Evolutionary conservation across 2,329 filamentous ascomycete species (phyloP).

Genomic region (Colletotrichum costaricense): DNA sequence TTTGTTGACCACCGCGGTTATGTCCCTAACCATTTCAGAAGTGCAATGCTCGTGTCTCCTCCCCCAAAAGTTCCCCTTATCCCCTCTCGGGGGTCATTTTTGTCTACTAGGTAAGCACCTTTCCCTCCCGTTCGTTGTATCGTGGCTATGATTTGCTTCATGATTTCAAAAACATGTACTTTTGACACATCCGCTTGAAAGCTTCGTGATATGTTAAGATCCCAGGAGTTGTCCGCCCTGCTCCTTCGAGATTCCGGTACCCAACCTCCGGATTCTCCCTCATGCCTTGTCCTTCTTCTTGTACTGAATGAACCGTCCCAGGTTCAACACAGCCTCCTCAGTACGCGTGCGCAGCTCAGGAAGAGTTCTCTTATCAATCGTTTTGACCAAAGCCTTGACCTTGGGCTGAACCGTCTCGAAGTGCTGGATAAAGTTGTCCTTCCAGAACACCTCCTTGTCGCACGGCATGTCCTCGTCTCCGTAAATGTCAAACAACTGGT

Average conservation of each 20-base stretch:
- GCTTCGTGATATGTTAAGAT: neutral
- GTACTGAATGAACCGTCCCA: slow-evolving; percentile 71
- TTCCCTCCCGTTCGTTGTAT: slow-evolving; percentile 5
- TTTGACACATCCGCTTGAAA: neutral
- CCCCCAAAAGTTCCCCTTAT: neutral
- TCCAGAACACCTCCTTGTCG: slow-evolving; percentile 74
- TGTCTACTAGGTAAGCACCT: slow-evolving; percentile 29
- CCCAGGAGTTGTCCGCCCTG: neutral
- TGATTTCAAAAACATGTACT: slow-evolving; percentile 17
- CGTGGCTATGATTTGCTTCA: slow-evolving; percentile 23
- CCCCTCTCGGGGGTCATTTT: neutral
- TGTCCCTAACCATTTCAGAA: slow-evolving; percentile 36
- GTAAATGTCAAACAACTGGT: slow-evolving; percentile 77
- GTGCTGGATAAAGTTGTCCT: slow-evolving; percentile 67
- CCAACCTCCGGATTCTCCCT: neutral
- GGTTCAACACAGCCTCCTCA: slow-evolving; percentile 71
- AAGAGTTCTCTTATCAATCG: slow-evolving; percentile 68
- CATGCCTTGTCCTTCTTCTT: slow-evolving; percentile 67
- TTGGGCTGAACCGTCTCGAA: slow-evolving; percentile 66
- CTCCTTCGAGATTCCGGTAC: neutral
- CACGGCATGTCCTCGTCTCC: slow-evolving; percentile 68
- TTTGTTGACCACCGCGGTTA: slow-evolving; percentile 29
- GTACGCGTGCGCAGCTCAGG: slow-evolving; percentile 68
- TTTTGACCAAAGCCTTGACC: slow-evolving; percentile 67
- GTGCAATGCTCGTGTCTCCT: slow-evolving; percentile 21